A percentile compares a stretch with the other conserved stretches of the same genome.
Conservation (phyloP, 2,329 filamentous ascomycete species). For the Curvularia sp. region DNA sequence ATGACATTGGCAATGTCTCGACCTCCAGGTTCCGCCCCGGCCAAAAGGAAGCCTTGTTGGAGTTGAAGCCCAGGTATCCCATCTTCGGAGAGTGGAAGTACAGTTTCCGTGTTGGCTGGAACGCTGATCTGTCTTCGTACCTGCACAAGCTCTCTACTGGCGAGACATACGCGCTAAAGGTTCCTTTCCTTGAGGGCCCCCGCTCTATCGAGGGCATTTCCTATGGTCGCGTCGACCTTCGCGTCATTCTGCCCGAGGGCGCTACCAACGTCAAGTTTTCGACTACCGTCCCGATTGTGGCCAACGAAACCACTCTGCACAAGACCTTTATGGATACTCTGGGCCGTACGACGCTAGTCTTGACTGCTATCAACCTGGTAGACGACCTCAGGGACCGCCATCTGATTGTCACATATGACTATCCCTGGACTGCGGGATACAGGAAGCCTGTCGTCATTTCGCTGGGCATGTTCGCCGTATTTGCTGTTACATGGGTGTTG, state of each 20-base stretch:
- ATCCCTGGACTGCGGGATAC: constrained; percentile 74
- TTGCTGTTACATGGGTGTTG: constrained; percentile 75
- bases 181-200: constrained; percentile 92
- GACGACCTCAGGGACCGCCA: constrained; percentile 88
- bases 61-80: constrained; percentile 94
- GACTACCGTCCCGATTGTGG: constrained; percentile 74
- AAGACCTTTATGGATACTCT: constrained; percentile 93
- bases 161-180: constrained; percentile 82
- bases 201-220: constrained; percentile 84
- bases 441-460: constrained; percentile 89
- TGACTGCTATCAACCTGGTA: constrained; percentile 85
- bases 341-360: constrained; percentile 80
- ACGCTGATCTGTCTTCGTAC: constrained; percentile 80
- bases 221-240: constrained; percentile 81
- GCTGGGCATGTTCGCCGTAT: constrained; percentile 73
- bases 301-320: constrained; percentile 69
- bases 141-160: constrained; percentile 69
- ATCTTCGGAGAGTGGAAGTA: constrained; percentile 98
- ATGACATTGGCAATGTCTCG: constrained; percentile 96
- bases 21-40: constrained; percentile 86
- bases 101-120: constrained; percentile 96
- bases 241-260: constrained; percentile 89
- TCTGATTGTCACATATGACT: constrained; percentile 86
- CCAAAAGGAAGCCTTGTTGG: constrained; percentile 79
- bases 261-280: constrained; percentile 82